Evolutionary conservation across 768 basidiomycete species (phyloP).

Genomic region (Hypsizygus marmoreus): DNA sequence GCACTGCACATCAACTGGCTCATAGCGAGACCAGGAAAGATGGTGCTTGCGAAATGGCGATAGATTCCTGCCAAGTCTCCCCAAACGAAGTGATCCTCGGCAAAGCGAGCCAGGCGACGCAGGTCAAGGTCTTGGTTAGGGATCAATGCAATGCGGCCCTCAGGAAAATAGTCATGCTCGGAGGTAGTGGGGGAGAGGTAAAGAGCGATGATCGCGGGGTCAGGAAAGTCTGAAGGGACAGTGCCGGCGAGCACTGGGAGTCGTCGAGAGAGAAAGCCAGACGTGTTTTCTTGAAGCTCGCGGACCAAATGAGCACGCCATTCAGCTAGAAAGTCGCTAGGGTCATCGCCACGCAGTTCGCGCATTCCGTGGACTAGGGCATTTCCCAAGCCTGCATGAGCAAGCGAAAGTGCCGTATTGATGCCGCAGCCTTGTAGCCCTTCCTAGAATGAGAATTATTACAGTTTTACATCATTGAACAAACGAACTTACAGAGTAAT

Average conservation of each 20-base stretch:
- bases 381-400: not conserved
- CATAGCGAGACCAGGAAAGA: conserved; percentile 12
- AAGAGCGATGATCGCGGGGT: not conserved
- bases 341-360: too few relatives aligned
- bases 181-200: conserved; percentile 8
- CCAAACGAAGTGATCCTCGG: conserved; percentile 5
- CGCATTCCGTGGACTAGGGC: too few relatives aligned
- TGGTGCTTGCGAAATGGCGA: not conserved
- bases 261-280: not conserved
- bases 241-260: not conserved
- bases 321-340: too few relatives aligned
- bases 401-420: not conserved
- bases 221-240: conserved; percentile 4
- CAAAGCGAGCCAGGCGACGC: not conserved
- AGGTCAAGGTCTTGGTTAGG: not conserved
- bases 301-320: not conserved
- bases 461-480: too few relatives aligned
- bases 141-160: not conserved
- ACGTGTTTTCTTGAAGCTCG: not conserved
- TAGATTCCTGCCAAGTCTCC: not conserved
- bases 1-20: conserved; percentile 5
- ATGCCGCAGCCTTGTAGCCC: conserved; percentile 4
- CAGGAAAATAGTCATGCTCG: not conserved
- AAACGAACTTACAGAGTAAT: conserved; percentile 2
- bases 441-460: not conserved